phyloP scores from a whole-genome alignment of 371 early-diverging fungal genomes.

The Mucor racemosus region DNA sequence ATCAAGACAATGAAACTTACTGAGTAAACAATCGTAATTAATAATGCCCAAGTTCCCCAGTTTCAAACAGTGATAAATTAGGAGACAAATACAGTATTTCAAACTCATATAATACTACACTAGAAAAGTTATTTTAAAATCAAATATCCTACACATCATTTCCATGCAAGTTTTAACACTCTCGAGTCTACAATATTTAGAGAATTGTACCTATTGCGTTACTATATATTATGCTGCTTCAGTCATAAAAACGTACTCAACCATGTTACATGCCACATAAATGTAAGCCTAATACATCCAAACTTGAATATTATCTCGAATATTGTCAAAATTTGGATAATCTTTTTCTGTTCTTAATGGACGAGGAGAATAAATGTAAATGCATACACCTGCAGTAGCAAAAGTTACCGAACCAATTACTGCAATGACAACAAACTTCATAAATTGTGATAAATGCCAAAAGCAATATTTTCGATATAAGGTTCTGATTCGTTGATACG shows the following conservation, averaged over 20 bases:
- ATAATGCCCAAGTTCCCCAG: conserved; percentile 47
- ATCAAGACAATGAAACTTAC: not conserved
- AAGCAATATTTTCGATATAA: conserved; percentile 16
- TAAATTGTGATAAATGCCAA: conserved; percentile 23
- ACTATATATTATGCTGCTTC: conserved; percentile 13
- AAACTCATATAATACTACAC: conserved; percentile 41
- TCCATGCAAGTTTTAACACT: conserved; percentile 19
- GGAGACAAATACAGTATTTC: conserved; percentile 34
- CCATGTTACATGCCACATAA: conserved; percentile 25
- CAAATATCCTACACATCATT: not conserved
- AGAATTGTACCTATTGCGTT: conserved; percentile 11
- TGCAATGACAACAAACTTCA: conserved; percentile 24
- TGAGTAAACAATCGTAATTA: conserved; percentile 29
- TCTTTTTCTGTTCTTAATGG: conserved; percentile 7
- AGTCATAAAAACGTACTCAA: conserved; percentile 18
- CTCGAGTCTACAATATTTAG: conserved; percentile 15
- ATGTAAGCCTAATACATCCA: conserved; percentile 25
- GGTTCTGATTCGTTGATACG: not conserved
- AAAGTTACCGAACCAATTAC: conserved; percentile 10
- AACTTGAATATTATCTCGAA: conserved; percentile 18
- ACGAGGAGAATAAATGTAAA: conserved; percentile 18
- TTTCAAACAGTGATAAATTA: conserved; percentile 38
- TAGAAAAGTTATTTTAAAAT: not conserved
- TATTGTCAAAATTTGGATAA: conserved; percentile 19
- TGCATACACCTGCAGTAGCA: conserved; percentile 10